Evolutionary conservation across 768 basidiomycete genomes (phyloP).

Genomic region (Hygrocybe punicea): DNA sequence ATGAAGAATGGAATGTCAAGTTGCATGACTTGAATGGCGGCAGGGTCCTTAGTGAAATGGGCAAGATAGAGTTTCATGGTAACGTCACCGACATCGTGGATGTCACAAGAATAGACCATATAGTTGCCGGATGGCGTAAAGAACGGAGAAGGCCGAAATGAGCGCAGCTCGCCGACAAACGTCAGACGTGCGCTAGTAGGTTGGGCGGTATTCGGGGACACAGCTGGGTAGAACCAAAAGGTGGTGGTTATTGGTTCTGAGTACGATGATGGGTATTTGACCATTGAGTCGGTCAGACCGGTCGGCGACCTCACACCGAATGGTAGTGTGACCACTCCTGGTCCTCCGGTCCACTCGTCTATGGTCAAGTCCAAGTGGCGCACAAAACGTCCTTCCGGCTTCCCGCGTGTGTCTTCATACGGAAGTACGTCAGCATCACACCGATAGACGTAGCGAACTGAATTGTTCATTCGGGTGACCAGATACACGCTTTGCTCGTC

Average conservation of each 20-base stretch:
- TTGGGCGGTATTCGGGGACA: neutral
- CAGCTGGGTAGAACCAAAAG: neutral
- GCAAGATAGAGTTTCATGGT: neutral
- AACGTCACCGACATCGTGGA: too few relatives aligned
- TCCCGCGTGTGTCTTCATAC: neutral
- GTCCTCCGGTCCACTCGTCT: neutral
- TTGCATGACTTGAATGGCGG: neutral
- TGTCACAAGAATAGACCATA: too few relatives aligned
- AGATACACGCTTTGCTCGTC: neutral
- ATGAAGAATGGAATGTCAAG: conserved; percentile 12
- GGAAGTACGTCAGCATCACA: neutral
- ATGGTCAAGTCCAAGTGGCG: neutral
- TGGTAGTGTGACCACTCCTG: neutral
- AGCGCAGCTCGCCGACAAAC: too few relatives aligned
- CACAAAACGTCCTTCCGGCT: neutral
- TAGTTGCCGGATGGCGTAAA: too few relatives aligned
- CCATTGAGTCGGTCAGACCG: neutral
- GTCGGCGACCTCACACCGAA: too few relatives aligned
- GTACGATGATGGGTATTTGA: neutral
- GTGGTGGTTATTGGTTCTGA: neutral
- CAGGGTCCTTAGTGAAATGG: neutral
- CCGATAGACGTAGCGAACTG: neutral
- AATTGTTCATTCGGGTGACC: neutral
- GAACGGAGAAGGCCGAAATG: too few relatives aligned
- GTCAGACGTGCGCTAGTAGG: too few relatives aligned